Evolutionary conservation across 2,329 filamentous ascomycete genomes (phyloP).

Genomic region (Hypoxylon sp.): DNA sequence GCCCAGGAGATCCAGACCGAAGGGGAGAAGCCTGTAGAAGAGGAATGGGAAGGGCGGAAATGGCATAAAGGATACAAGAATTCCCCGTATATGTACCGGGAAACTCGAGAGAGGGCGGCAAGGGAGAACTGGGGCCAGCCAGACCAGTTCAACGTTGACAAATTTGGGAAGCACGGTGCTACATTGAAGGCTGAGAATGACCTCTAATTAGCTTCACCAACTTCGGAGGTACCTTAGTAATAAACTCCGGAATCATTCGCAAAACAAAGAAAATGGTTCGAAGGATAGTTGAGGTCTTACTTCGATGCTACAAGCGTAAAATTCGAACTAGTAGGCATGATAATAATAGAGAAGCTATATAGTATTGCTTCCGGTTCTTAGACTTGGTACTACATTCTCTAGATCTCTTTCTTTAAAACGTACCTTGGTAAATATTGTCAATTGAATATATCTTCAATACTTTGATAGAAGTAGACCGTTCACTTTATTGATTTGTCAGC

Average conservation of each 20-base stretch:
- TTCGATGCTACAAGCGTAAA: background rate
- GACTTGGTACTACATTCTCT: no score
- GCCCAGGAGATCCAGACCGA: conserved; percentile 44
- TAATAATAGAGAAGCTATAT: no score
- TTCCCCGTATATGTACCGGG: conserved; percentile 48
- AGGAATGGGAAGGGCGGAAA: conserved; percentile 50
- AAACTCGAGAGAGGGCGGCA: conserved; percentile 37
- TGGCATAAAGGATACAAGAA: conserved; percentile 50
- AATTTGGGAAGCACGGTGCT: conserved; percentile 4
- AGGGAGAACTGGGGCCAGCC: conserved; percentile 36
- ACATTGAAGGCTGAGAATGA: conserved; percentile 31
- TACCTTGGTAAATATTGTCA: background rate
- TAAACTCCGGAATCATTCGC: background rate
- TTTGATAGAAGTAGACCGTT: background rate
- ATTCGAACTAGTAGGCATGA: no score
- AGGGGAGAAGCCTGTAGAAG: conserved; percentile 50
- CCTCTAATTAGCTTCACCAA: background rate
- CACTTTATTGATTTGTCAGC: background rate
- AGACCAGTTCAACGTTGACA: conserved; percentile 35
- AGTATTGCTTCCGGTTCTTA: no score
- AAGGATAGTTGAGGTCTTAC: background rate
- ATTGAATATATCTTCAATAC: background rate
- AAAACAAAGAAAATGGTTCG: background rate
- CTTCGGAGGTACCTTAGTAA: no score
- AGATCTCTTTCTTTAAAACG: no score